Conservation (phyloP, 2,329 filamentous ascomycete species). For the Aspergillus aculeatus region DNA sequence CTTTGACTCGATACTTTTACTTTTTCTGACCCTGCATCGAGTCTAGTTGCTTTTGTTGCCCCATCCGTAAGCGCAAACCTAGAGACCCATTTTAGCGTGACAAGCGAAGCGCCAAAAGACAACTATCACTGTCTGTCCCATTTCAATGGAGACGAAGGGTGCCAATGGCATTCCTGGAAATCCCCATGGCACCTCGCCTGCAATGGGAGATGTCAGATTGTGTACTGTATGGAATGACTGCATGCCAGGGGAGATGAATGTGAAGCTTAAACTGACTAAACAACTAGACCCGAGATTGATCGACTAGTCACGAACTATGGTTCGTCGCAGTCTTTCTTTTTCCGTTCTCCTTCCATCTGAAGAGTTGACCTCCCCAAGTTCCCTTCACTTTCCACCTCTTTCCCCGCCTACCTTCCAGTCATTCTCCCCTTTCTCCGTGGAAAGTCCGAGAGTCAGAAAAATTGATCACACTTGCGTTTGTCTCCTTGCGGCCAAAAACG, state of each 20-base stretch:
- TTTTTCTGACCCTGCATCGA: conserved; percentile 1
- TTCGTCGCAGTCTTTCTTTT: conserved; percentile 9
- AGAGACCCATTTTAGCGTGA: conserved; percentile 1
- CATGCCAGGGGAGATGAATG: conserved; percentile 5
- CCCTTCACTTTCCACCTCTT: not conserved
- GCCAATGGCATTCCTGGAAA: not conserved
- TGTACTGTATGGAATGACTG: not conserved
- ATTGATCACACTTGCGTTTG: not conserved
- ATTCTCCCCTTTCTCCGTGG: not conserved
- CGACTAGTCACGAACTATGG: conserved; percentile 8
- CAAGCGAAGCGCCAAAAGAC: not conserved
- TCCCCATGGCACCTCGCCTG: not conserved
- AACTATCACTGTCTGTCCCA: not conserved
- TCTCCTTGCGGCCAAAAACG: conserved; percentile 8
- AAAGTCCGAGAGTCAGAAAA: not conserved
- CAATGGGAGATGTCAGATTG: conserved; percentile 11
- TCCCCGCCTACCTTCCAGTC: not conserved
- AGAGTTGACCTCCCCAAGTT: not conserved
- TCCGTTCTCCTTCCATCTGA: not conserved
- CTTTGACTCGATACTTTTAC: conserved; percentile 2
- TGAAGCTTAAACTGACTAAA: conserved; percentile 14
- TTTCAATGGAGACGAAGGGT: not conserved
- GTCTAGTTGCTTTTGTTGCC: not conserved
- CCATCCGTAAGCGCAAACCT: conserved; percentile 8
- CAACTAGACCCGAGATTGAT: not conserved